Percentiles rank a stretch among this genome's conserved stretches.
Evolutionary conservation across 805 yeast species (phyloP).

Genomic region (Cyberlindnera xishuangbannaensis): DNA sequence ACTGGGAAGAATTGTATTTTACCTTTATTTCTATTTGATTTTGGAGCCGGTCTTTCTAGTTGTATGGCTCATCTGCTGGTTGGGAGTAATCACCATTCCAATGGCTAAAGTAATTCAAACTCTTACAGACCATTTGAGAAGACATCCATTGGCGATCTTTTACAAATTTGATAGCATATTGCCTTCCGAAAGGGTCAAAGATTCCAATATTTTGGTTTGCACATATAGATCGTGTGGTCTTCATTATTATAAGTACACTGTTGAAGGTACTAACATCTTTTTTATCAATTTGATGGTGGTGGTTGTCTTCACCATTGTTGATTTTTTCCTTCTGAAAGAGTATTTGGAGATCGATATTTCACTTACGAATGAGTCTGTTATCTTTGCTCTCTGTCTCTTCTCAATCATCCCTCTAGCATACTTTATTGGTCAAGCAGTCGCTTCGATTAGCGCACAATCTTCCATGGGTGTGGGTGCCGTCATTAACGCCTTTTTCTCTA

Average conservation of each 20-base stretch:
- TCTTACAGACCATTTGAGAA: constrained; percentile 69
- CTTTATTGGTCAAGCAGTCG: constrained; percentile 98
- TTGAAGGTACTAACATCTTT: constrained; percentile 92
- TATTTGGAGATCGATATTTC: constrained; percentile 28
- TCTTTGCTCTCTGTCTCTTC: constrained; percentile 70
- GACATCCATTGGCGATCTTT: constrained; percentile 86
- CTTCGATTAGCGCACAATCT: constrained; percentile 95
- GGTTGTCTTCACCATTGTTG: constrained; percentile 77
- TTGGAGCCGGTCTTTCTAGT: constrained; percentile 60
- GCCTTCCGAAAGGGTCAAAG: constrained; percentile 20
- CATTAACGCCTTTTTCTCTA: constrained; percentile 94
- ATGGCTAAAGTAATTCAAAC: constrained; percentile 77
- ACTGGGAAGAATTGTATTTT: constrained; percentile 73
- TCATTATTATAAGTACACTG: constrained; percentile 93
- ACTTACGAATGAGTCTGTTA: constrained; percentile 52
- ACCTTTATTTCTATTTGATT: constrained; percentile 58
- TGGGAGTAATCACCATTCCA: constrained; percentile 84
- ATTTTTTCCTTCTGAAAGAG: constrained; percentile 60
- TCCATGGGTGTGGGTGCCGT: constrained; percentile 99
- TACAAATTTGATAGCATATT: constrained; percentile 49
- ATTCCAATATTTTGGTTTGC: constrained; percentile 66
- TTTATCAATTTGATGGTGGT: constrained; percentile 77
- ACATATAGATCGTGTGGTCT: constrained; percentile 89
- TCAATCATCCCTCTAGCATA: constrained; percentile 93
- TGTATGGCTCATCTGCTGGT: constrained; percentile 65